Percentiles rank a stretch among this genome's conserved stretches.
Conservation (phyloP, 108 stramenopile species). For the Pseudonitzschia multiseries region DNA sequence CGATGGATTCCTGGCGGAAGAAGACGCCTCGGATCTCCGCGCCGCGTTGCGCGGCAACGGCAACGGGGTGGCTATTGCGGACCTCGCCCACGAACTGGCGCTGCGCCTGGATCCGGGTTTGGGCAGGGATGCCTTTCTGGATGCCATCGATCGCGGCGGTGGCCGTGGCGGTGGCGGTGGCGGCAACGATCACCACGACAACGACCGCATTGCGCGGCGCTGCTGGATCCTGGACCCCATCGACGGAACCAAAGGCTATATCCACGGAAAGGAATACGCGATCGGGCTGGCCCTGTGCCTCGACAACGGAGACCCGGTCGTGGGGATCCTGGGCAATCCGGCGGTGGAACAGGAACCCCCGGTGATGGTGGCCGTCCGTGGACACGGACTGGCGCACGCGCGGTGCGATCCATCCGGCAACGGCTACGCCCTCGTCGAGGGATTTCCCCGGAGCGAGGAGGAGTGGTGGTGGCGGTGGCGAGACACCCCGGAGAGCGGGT, state of each 20-base stretch:
- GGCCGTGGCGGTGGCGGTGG: slow-evolving; percentile 28
- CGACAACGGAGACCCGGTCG: slow-evolving; percentile 53
- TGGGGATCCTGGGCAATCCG: slow-evolving; percentile 59
- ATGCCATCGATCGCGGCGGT: slow-evolving; percentile 25
- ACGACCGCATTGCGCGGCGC: slow-evolving; percentile 18
- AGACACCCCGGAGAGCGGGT: too few relatives aligned
- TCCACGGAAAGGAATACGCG: slow-evolving; percentile 80
- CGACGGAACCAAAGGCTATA: slow-evolving; percentile 90
- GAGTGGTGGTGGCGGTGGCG: background rate
- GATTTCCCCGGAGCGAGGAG: background rate
- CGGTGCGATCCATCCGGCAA: background rate
- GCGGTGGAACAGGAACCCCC: background rate
- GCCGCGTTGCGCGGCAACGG: background rate
- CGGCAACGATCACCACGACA: background rate
- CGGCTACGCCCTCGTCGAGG: too few relatives aligned
- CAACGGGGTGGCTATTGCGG: background rate
- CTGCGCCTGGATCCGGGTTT: background rate
- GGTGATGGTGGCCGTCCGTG: slow-evolving; percentile 18
- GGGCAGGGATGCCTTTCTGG: background rate
- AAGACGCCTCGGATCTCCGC: background rate
- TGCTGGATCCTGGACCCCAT: slow-evolving; percentile 88
- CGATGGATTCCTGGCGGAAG: background rate
- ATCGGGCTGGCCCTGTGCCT: slow-evolving; percentile 70
- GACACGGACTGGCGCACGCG: background rate
- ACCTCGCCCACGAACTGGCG: background rate